These are phyloP conservation scores for Persicaria maculosa DNA, from an alignment of 148 eudicot species.

Conservation along the genomic window DNA sequence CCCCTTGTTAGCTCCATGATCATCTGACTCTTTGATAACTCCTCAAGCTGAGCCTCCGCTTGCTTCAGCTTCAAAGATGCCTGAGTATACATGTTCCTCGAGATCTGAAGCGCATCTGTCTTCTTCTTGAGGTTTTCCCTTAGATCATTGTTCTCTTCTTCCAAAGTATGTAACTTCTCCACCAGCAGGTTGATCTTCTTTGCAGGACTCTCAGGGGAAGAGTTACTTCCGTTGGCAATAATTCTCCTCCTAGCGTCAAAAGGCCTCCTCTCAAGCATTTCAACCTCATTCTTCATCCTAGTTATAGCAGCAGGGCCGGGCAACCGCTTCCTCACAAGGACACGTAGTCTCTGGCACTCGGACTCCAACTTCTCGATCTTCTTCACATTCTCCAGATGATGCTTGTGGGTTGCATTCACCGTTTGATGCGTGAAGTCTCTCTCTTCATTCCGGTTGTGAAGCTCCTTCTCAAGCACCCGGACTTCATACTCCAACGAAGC, in stretches of 20 bases:
- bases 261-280: constrained; percentile 38
- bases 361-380: constrained; percentile 78
- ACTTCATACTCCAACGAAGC: constrained; percentile 73
- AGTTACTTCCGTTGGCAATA: constrained; percentile 22
- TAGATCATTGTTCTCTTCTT: constrained; percentile 66
- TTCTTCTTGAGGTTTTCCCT: constrained; percentile 46
- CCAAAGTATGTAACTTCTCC: constrained; percentile 45
- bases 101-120: constrained; percentile 40
- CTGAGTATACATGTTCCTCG: constrained; percentile 31
- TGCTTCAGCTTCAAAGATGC: constrained; percentile 38
- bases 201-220: constrained; percentile 32
- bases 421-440: constrained; percentile 62
- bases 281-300: constrained; percentile 83
- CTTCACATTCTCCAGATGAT: constrained; percentile 66
- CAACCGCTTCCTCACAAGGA: constrained; percentile 66
- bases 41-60: constrained; percentile 42
- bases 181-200: constrained; percentile 40
- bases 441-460: constrained; percentile 80
- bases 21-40: constrained; percentile 25
- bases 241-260: constrained; percentile 39
- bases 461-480: constrained; percentile 75
- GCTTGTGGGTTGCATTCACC: constrained; percentile 57
- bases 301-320: constrained; percentile 85
- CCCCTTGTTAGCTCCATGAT: constrained; percentile 17
- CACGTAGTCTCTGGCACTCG: constrained; percentile 80